Percentiles rank a stretch among this genome's conserved stretches.
phyloP scores from a whole-genome alignment of 2,329 filamentous ascomycete species.

The Pseudogymnoascus sp. region DNA sequence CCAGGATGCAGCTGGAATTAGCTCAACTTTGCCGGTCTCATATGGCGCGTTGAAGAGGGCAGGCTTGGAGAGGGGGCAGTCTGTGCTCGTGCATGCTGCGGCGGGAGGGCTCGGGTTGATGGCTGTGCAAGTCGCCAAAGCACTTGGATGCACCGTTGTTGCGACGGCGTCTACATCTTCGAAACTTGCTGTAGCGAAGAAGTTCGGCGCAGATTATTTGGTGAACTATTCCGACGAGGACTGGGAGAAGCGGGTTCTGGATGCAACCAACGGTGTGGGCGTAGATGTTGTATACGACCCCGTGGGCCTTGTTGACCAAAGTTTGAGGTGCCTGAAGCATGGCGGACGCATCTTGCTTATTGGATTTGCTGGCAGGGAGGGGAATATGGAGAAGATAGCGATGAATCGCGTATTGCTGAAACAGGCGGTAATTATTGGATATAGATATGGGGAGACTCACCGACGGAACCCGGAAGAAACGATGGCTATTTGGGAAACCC shows the following conservation, averaged over 20 bases:
- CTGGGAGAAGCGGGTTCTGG: slow-evolving; percentile 45
- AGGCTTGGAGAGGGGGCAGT: slow-evolving; percentile 36
- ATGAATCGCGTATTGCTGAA: slow-evolving; percentile 48
- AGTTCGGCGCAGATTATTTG: slow-evolving; percentile 33
- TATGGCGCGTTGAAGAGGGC: slow-evolving; percentile 41
- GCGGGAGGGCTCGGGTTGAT: slow-evolving; percentile 47
- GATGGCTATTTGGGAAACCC: slow-evolving; percentile 40
- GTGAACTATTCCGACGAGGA: slow-evolving; percentile 33
- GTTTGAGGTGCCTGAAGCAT: slow-evolving; percentile 45
- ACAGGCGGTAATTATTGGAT: slow-evolving; percentile 43
- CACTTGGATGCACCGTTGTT: slow-evolving; percentile 43
- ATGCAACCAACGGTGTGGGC: slow-evolving; percentile 38
- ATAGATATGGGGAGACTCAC: slow-evolving; percentile 49
- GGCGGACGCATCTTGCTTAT: slow-evolving; percentile 46
- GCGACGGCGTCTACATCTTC: slow-evolving; percentile 39
- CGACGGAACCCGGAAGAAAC: slow-evolving; percentile 40
- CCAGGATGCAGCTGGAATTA: slow-evolving; percentile 43
- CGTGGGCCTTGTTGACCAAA: slow-evolving; percentile 46
- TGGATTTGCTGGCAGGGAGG: slow-evolving; percentile 47
- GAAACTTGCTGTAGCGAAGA: slow-evolving; percentile 36
- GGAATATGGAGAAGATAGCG: slow-evolving; percentile 43
- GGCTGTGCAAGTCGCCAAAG: slow-evolving; percentile 46
- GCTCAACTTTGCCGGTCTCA: slow-evolving; percentile 43
- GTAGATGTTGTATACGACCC: slow-evolving; percentile 51
- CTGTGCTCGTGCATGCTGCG: slow-evolving; percentile 45